These are phyloP conservation scores for Skeletonema costatum DNA, from an alignment of 108 stramenopile species.

Conservation along the genomic window DNA sequence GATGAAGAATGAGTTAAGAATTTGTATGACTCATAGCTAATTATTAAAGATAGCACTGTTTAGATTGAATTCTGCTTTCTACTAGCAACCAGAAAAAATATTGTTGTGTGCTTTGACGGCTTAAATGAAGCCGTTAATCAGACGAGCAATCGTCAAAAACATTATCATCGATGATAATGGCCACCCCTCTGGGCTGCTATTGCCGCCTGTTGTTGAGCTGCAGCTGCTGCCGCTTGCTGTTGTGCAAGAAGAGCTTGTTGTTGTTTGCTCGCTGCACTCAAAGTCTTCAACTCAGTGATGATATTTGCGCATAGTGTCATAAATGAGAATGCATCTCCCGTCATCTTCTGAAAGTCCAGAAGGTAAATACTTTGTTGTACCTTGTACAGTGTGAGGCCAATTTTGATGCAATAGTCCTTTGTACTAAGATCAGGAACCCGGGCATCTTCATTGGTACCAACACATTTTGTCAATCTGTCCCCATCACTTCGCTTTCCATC, in stretches of 20 bases:
- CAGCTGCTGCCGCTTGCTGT: slow-evolving; percentile 64
- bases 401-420: slow-evolving; percentile 88
- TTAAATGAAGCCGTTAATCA: background rate
- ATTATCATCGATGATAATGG: slow-evolving; percentile 37
- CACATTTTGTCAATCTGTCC: slow-evolving; percentile 64
- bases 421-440: slow-evolving; percentile 83
- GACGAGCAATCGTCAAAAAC: slow-evolving; percentile 4
- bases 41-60: background rate
- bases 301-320: slow-evolving; percentile 98
- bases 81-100: background rate
- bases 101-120: background rate
- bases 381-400: slow-evolving; percentile 96
- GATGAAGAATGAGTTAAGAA: slow-evolving; percentile 26
- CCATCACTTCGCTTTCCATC: slow-evolving; percentile 31
- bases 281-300: slow-evolving; percentile 97
- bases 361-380: slow-evolving; percentile 98
- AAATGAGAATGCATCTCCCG: slow-evolving; percentile 98
- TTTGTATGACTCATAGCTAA: background rate
- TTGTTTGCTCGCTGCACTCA: slow-evolving; percentile 90
- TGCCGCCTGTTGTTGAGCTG: slow-evolving; percentile 66
- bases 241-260: slow-evolving; percentile 74
- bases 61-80: background rate
- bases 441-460: slow-evolving; percentile 64
- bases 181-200: slow-evolving; percentile 52
- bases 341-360: slow-evolving; percentile 96